Evolutionary conservation across 164 flowering plant genomes (phyloP), one percentile per base, ranked within the genome.

Genomic region (Sedum album): DNA sequence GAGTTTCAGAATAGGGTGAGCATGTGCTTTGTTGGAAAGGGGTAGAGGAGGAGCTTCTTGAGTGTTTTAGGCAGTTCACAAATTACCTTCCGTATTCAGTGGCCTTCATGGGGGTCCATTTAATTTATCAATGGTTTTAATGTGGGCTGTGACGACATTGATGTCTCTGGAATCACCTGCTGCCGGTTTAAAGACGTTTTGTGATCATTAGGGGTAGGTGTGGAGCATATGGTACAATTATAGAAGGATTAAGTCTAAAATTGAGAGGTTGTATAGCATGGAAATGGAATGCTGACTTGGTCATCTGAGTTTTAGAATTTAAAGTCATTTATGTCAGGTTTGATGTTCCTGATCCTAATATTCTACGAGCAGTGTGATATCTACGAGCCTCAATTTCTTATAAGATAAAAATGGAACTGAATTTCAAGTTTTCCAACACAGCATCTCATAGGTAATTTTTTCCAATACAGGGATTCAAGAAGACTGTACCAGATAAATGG

Each of bases 401-500:
- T 21, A n/a, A 6, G 5, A 5, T 35, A 3, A 35, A 35, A 2
- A 7, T 7, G 14, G 8, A 11, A 5, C 21, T 36, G 30, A 48
- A 36, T 31, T 26, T 39, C 31, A 20, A 65, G 14, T 20, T 4
- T 65, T 65, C 68, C n/a, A 3, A 11, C 41, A 5, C n/a, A 21
- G 6, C 7, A 1, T 1, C 17, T 39, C 0, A 15, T 23, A 0
- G 31, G 21, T 25, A 21, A 21, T 10, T 23, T 39, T 39, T 15
- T 18, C 15, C 66, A 4, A 31, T 62, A 55, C 28, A 90, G 97
- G 94, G 92, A 1, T 90, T 90, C 46, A 77, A 88, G 2, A 90
- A 90, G 80, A 81, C 67, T 1, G 93, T 83, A 33, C 87, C 90
- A 7, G 86, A 84, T 70, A 83, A 80, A 75, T 88, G 93, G 93